Percentiles rank a stretch among this genome's conserved stretches.
Evolutionary conservation across 2,329 filamentous ascomycete genomes (phyloP).

Genomic region (Cladosporium cucumerinum): DNA sequence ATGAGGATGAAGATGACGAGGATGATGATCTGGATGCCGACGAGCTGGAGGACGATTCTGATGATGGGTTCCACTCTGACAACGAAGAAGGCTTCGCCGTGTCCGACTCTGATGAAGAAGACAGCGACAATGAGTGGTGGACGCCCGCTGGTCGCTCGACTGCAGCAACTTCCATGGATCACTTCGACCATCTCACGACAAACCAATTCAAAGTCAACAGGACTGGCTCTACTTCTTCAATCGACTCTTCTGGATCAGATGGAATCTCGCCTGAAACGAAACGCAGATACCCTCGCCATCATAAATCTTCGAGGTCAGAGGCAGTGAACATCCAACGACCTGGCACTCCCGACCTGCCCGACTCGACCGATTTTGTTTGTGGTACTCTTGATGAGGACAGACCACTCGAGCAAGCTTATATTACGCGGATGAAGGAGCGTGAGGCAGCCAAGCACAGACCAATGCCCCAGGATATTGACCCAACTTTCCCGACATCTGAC

Average conservation of each 20-base stretch:
- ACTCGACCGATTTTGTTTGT: conserved; percentile 99
- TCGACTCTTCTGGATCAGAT: conserved; percentile 48
- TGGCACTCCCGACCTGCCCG: conserved; percentile 70
- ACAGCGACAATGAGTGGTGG: conserved; percentile 65
- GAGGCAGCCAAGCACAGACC: conserved; percentile 75
- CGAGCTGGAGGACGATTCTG: conserved; percentile 45
- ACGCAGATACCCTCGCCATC: neutral
- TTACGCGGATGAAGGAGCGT: conserved; percentile 76
- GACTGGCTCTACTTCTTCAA: conserved; percentile 52
- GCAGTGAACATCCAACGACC: conserved; percentile 33
- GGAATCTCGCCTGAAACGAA: conserved; percentile 23
- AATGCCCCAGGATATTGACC: conserved; percentile 95
- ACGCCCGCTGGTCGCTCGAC: conserved; percentile 55
- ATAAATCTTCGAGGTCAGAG: conserved; percentile 12
- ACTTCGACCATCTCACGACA: conserved; percentile 43
- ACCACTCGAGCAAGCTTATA: conserved; percentile 88
- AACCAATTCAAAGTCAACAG: conserved; percentile 34
- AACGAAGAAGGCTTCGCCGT: conserved; percentile 70
- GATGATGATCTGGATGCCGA: conserved; percentile 65
- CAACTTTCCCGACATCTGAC: conserved; percentile 93
- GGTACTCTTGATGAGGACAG: conserved; percentile 95
- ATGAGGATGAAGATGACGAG: conserved; percentile 54
- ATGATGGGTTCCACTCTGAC: conserved; percentile 76
- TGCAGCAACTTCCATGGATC: conserved; percentile 54
- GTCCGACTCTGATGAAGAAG: conserved; percentile 65